These are phyloP conservation scores for Fistulifera pelliculosa DNA, from an alignment of 108 stramenopile genomes.

Conservation along the genomic window DNA sequence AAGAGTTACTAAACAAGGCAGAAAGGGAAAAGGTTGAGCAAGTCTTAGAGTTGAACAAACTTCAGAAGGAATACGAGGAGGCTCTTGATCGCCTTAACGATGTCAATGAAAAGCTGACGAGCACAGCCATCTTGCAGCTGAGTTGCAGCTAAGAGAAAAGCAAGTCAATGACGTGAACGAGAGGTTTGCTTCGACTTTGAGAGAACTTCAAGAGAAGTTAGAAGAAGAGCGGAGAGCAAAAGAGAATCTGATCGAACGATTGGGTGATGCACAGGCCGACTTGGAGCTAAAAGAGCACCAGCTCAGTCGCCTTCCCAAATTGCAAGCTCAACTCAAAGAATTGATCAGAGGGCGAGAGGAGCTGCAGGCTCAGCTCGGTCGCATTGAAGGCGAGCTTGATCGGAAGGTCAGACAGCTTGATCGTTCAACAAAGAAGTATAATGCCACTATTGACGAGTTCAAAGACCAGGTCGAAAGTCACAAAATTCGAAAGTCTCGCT, in stretches of 20 bases:
- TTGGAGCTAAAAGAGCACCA: constrained; percentile 14
- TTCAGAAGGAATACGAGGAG: constrained; percentile 10
- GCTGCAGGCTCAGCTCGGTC: constrained; percentile 3
- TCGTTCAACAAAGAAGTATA: neutral
- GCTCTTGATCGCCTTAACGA: constrained; percentile 1
- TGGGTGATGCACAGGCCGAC: constrained; percentile 13
- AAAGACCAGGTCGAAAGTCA: too few relatives aligned
- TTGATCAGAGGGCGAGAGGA: constrained; percentile 8
- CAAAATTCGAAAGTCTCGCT: too few relatives aligned
- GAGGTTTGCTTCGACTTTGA: constrained; percentile 20
- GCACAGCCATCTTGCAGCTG: constrained; percentile 9
- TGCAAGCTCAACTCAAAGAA: constrained; percentile 10
- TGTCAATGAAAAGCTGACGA: constrained; percentile 1
- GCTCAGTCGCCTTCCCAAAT: constrained; percentile 5
- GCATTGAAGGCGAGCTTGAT: constrained; percentile 6
- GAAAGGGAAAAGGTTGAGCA: constrained; percentile 25
- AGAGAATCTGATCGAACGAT: constrained; percentile 20
- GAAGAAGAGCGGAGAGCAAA: constrained; percentile 26
- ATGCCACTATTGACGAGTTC: neutral
- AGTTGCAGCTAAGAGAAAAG: constrained; percentile 16
- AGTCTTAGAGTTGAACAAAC: constrained; percentile 10
- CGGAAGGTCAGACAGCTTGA: constrained; percentile 2
- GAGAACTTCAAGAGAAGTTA: constrained; percentile 31
- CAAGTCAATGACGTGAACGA: constrained; percentile 24
- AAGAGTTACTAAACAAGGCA: constrained; percentile 10